phyloP scores from a whole-genome alignment of 306 rosid genomes.

The Phaseolus lunatus region DNA sequence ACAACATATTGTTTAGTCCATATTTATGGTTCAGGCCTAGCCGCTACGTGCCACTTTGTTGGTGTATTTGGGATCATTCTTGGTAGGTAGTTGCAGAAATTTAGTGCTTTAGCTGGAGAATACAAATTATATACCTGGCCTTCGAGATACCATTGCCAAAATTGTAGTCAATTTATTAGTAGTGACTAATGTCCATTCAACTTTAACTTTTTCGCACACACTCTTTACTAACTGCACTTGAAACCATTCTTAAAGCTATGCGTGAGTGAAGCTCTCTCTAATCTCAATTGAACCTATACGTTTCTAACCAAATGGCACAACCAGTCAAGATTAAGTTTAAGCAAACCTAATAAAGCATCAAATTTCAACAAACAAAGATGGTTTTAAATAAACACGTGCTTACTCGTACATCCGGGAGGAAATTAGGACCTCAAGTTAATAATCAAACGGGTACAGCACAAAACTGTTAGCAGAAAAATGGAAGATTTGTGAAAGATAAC shows the following conservation, averaged over 20 bases:
- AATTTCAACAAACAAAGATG: neutral
- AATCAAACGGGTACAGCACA: neutral
- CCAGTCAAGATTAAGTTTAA: neutral
- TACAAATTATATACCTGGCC: neutral
- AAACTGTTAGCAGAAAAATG: neutral
- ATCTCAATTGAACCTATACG: too few species aligned
- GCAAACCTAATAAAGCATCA: neutral
- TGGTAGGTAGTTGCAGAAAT: constrained; percentile 8
- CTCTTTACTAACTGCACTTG: neutral
- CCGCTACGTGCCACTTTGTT: neutral
- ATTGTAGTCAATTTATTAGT: neutral
- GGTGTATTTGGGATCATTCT: constrained; percentile 19
- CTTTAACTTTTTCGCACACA: neutral
- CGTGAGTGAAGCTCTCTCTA: neutral
- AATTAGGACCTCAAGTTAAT: neutral
- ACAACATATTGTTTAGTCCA: neutral
- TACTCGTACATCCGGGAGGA: neutral
- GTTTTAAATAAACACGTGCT: neutral
- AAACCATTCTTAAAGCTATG: neutral
- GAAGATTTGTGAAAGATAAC: neutral
- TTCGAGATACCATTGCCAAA: neutral
- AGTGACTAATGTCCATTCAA: neutral
- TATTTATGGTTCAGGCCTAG: neutral
- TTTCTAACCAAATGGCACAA: neutral
- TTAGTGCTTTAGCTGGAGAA: constrained; percentile 3